Conservation (phyloP, 2,329 filamentous ascomycete genomes). For the Alternaria panax region DNA sequence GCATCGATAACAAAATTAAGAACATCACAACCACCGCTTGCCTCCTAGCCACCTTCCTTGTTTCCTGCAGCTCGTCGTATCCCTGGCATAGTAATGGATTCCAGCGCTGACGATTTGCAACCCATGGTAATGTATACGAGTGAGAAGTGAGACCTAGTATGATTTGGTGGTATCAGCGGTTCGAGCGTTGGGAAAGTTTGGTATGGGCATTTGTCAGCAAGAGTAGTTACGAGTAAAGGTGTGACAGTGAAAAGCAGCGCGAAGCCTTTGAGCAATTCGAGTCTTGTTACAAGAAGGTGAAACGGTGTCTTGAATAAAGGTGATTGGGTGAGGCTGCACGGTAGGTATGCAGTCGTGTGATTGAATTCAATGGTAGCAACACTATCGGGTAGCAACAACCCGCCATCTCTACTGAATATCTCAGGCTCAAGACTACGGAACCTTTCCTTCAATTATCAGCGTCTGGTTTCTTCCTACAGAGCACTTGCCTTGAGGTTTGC, state of each 20-base stretch:
- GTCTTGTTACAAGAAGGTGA: neutral
- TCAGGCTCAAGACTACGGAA: neutral
- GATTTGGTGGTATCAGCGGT: no score
- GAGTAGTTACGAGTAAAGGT: neutral
- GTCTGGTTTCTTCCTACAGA: neutral
- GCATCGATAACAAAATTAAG: neutral
- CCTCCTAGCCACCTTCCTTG: neutral
- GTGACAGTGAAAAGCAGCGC: neutral
- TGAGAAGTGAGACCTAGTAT: neutral
- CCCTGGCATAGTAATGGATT: neutral
- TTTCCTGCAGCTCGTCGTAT: neutral
- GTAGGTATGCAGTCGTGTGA: neutral
- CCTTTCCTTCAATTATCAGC: neutral
- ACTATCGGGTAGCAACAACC: neutral
- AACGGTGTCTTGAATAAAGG: neutral
- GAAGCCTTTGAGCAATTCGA: neutral
- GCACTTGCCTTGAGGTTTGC: no score
- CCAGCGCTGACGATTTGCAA: neutral
- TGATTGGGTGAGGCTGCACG: accelerated
- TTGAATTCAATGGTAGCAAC: no score
- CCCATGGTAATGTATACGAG: neutral
- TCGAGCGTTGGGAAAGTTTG: neutral
- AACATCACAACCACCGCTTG: neutral
- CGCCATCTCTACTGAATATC: neutral
- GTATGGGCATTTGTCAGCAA: neutral